Conservation (phyloP, 306 rosid species). For the Trichosanthes truncata region DNA sequence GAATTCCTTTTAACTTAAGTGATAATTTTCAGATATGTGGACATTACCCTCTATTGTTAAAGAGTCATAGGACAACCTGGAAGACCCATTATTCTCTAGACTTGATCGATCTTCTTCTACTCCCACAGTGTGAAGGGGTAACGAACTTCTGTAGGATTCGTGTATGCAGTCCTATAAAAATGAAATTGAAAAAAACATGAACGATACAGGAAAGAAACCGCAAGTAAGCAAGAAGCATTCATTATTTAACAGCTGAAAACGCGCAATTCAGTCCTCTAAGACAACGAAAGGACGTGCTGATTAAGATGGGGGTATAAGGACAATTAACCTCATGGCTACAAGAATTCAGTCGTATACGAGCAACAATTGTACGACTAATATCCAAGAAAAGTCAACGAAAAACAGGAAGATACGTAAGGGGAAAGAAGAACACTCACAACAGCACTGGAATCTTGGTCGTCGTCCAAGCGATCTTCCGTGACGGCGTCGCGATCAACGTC, state of each 20-base stretch:
- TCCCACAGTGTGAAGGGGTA: conserved; percentile 61
- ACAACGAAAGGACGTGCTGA: no score
- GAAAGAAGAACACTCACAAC: conserved; percentile 30
- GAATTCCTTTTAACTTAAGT: background rate
- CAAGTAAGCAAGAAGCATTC: background rate
- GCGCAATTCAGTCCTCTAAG: background rate
- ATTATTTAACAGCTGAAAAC: background rate
- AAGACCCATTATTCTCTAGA: conserved; percentile 54
- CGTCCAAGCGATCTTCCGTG: conserved; percentile 34
- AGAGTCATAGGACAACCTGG: conserved; percentile 43
- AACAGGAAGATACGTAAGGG: background rate
- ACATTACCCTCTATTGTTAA: conserved; percentile 53
- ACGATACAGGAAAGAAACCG: background rate
- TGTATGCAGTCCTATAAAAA: conserved; percentile 58
- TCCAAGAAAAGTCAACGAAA: background rate
- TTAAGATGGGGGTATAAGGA: no score
- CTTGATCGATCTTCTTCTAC: conserved; percentile 77
- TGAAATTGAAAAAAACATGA: background rate
- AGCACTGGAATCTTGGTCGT: conserved; percentile 40
- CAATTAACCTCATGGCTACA: background rate
- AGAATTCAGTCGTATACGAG: background rate
- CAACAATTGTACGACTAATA: background rate
- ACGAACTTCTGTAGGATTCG: conserved; percentile 46
- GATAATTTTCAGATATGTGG: background rate
- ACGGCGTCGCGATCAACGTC: conserved; percentile 41